phyloP scores from a whole-genome alignment of 2,329 filamentous ascomycete genomes.

The Colletotrichum camelliae region DNA sequence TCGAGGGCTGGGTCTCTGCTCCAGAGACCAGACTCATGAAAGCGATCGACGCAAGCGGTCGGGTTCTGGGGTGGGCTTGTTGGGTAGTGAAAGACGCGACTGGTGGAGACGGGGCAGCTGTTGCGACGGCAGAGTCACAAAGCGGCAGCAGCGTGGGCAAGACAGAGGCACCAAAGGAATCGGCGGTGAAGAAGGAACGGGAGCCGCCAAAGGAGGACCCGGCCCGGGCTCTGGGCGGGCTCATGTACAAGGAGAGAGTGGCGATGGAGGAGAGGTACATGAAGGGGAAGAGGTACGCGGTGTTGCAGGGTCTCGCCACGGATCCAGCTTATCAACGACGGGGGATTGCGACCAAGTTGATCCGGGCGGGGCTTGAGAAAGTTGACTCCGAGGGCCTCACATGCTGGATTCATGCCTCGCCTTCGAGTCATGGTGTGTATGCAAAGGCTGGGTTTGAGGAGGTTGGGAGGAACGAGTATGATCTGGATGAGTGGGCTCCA shows the following conservation, averaged over 20 bases:
- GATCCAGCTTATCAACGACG: not conserved
- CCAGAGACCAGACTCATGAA: not conserved
- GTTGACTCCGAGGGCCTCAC: not conserved
- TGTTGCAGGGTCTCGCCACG: slow-evolving; percentile 1
- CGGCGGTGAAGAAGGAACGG: not conserved
- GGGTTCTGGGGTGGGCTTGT: not conserved
- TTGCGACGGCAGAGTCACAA: not conserved
- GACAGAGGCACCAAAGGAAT: not conserved
- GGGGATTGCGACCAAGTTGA: not conserved
- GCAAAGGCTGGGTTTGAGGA: not conserved
- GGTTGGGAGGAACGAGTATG: slow-evolving; percentile 1
- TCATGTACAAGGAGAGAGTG: slow-evolving; percentile 3
- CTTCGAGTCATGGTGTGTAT: not conserved
- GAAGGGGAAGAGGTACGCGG: not conserved
- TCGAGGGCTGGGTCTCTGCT: not conserved
- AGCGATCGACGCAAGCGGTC: not conserved
- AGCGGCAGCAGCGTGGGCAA: too few relatives aligned
- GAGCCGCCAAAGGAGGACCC: not conserved
- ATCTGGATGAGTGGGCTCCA: not conserved
- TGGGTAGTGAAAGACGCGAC: not conserved
- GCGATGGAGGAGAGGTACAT: not conserved
- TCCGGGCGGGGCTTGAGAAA: not conserved
- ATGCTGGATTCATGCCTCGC: slow-evolving; percentile 7
- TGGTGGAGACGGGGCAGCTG: not conserved
- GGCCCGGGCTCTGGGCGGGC: not conserved